Evolutionary conservation across 164 flowering plant genomes (phyloP).

Genomic region (Annona cherimola): DNA sequence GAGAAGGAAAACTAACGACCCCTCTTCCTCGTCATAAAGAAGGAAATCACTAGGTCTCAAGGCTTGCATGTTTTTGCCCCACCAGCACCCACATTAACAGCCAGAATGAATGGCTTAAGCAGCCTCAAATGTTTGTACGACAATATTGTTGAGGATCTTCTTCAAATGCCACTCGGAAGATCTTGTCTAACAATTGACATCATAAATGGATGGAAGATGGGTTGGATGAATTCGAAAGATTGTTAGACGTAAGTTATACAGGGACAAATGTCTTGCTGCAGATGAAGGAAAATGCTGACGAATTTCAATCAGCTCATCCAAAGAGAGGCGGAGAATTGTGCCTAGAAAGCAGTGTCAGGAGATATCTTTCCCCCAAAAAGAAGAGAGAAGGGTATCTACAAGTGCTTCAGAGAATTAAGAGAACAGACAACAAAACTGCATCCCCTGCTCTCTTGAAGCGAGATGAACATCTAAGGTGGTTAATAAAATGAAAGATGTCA

Average conservation of each 20-base stretch:
- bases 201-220: conserved; percentile 26
- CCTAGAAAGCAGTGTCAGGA: conserved; percentile 6
- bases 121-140: conserved; percentile 14
- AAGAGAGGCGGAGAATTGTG: conserved; percentile 17
- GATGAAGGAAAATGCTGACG: conserved; percentile 26
- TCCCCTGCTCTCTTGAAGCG: not conserved
- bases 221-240: conserved; percentile 30
- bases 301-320: conserved; percentile 27
- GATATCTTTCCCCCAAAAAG: conserved; percentile 28
- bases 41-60: not conserved
- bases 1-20: not conserved
- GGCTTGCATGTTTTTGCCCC: not conserved
- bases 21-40: not conserved
- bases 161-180: conserved; percentile 18
- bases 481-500: conserved; percentile 32
- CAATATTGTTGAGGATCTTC: conserved; percentile 13
- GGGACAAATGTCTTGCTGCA: conserved; percentile 23
- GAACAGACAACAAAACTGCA: conserved; percentile 5
- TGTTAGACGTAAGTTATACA: conserved; percentile 27
- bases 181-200: conserved; percentile 1
- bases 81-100: not conserved
- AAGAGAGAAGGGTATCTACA: conserved; percentile 23
- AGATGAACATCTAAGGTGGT: conserved; percentile 18
- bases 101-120: not conserved
- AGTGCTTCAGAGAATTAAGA: conserved; percentile 19